Base-by-base conservation (phyloP, 1,284 basidiomycete species). In the Apiotrichum sp. region DNA sequence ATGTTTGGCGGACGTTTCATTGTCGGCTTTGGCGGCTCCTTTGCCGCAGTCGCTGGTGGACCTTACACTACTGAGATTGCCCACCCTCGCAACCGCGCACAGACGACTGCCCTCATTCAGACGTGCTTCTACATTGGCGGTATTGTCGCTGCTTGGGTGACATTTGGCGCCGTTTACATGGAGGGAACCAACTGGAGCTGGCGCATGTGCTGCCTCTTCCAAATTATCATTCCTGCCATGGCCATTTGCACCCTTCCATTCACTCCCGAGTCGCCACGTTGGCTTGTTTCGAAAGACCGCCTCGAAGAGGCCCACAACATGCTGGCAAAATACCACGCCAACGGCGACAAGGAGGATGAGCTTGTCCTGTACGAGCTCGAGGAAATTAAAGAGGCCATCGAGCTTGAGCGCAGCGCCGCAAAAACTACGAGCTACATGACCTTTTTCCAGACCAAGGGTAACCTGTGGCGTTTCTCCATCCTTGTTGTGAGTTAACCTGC, bases 331-430 rank as follows among this genome's bases (percentile, higher is more conserved):
- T 68, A 65, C 36, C 66, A 68, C 50, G 61, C 63, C 11, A 63
- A 62, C 48, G 63, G 63, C 38, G 55, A 57, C 52, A 32, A 47
- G 33, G 45, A 62, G 22, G 59, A 61, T 9, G 57, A 58, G 16
- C 59, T 65, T 11, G 59, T 63, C 13, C 43, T 47, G 9, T 61
- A 58, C 34, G 63, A 63, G 52, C 52, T 55, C 33, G 47, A 52
- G 16, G 63, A 62, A 50, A 52, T 59, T 44, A 54, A 58, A 39
- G 53, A 73, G 38, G 62, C 71, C 3, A 61, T 70, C 47, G 52
- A 78, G 52, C 84, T 83, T 64, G 87, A 89, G 69, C 80, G 45
- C 41, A 46, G 29, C 42, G 44, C 29, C n/a, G n/a, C n/a, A n/a
- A 52, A 47, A 31, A 16, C 2, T 4, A 22, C 51, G 14, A 34